These are phyloP conservation scores for Chlorencoelia australis DNA, from an alignment of 2,329 filamentous ascomycete genomes.

Conservation along the genomic window DNA sequence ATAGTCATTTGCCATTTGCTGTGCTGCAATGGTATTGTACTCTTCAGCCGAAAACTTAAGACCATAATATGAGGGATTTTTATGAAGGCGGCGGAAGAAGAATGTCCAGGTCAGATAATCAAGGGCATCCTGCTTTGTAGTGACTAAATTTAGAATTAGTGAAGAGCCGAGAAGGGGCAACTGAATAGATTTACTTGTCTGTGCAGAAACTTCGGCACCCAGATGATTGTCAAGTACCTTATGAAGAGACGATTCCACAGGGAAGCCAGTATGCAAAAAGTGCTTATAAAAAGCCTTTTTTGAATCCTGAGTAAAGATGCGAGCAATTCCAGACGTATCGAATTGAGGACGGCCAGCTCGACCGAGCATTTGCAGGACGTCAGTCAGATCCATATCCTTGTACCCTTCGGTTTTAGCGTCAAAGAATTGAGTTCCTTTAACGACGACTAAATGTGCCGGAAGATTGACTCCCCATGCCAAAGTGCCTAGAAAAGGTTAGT, in stretches of 20 bases:
- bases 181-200: too few relatives aligned
- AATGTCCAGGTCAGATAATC: conserved; percentile 99
- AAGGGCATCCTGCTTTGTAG: conserved; percentile 90
- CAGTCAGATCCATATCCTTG: conserved; percentile 97
- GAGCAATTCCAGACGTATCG: conserved; percentile 87
- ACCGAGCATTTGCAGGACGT: conserved; percentile 96
- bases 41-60: conserved; percentile 88
- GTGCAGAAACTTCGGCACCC: conserved; percentile 86
- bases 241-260: conserved; percentile 91
- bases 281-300: conserved; percentile 99
- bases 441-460: conserved; percentile 90
- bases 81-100: conserved; percentile 94
- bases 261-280: conserved; percentile 95
- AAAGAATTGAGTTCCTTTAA: conserved; percentile 97
- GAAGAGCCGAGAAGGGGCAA: too few relatives aligned
- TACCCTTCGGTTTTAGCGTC: conserved; percentile 97
- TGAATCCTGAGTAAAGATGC: conserved; percentile 93
- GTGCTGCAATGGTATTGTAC: conserved; percentile 77
- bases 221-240: conserved; percentile 96
- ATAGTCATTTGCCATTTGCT: conserved; percentile 82
- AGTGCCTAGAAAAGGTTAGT: too few relatives aligned
- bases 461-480: conserved; percentile 97
- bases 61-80: conserved; percentile 97
- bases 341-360: conserved; percentile 94
- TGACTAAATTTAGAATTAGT: too few relatives aligned